Percentiles rank a stretch among this genome's conserved stretches.
Conservation (phyloP, 2,329 filamentous ascomycete genomes). For the Aspergillus quadricinctus region DNA sequence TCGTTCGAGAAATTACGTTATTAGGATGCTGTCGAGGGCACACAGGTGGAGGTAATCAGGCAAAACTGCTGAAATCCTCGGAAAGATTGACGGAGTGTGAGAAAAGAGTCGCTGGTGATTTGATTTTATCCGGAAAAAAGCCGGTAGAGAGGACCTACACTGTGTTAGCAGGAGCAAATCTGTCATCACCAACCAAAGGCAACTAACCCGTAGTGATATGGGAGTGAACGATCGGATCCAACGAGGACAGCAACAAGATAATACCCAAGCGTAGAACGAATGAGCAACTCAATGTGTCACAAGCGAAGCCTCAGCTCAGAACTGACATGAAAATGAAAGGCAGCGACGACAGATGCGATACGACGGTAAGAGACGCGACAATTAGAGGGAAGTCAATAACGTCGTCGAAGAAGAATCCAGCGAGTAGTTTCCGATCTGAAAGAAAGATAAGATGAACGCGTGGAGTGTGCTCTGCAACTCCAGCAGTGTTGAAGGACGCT, state of each 20-base stretch:
- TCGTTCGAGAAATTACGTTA: slow-evolving; percentile 26
- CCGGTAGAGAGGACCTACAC: background rate
- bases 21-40: slow-evolving; percentile 24
- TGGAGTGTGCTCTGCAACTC: background rate
- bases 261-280: slow-evolving; percentile 17
- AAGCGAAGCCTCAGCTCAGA: slow-evolving; percentile 8
- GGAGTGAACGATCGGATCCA: slow-evolving; percentile 5
- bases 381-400: slow-evolving; percentile 4
- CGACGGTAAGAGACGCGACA: slow-evolving; percentile 15
- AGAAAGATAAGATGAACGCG: background rate
- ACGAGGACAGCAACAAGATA: slow-evolving; percentile 7
- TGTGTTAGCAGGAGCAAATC: background rate
- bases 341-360: slow-evolving; percentile 21
- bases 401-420: slow-evolving; percentile 1
- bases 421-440: slow-evolving; percentile 5
- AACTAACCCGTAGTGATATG: slow-evolving; percentile 11
- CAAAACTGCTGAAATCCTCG: slow-evolving; percentile 1
- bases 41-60: slow-evolving; percentile 7
- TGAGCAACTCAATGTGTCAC: slow-evolving; percentile 9
- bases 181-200: background rate
- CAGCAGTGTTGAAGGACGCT: background rate
- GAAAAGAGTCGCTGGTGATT: background rate
- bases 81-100: background rate
- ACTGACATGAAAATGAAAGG: slow-evolving; percentile 10
- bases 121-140: background rate